Percentiles rank a stretch among this genome's conserved stretches.
These are phyloP conservation scores for Leishmania braziliensis DNA, from an alignment of 208 protist genomes.

Conservation along the genomic window DNA sequence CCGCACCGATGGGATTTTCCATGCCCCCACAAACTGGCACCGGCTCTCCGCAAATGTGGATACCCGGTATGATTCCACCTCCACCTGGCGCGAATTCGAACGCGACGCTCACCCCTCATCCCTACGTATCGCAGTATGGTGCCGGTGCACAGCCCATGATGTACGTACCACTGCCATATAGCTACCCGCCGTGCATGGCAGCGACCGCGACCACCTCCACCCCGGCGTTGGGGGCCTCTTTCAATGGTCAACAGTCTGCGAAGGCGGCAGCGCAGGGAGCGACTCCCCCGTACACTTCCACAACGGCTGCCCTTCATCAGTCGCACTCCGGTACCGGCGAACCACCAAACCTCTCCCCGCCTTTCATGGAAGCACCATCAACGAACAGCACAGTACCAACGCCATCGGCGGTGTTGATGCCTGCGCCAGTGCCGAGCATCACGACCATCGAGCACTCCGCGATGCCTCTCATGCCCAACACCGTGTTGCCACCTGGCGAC, in stretches of 20 bases:
- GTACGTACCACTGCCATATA: slow-evolving; percentile 40
- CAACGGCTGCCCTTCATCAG: slow-evolving; percentile 1
- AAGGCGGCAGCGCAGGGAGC: slow-evolving; percentile 23
- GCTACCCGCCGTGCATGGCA: slow-evolving; percentile 37
- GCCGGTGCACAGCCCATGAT: slow-evolving; percentile 27
- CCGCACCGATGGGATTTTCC: slow-evolving; percentile 23
- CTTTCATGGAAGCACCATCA: slow-evolving; percentile 15
- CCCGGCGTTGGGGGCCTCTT: slow-evolving; percentile 15
- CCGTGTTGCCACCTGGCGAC: slow-evolving; percentile 44
- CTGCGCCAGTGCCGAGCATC: neutral
- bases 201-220: slow-evolving; percentile 18
- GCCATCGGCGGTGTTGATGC: slow-evolving; percentile 2
- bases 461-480: slow-evolving; percentile 52
- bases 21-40: slow-evolving; percentile 8
- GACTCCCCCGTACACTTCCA: slow-evolving; percentile 20
- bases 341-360: slow-evolving; percentile 9
- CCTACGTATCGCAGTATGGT: slow-evolving; percentile 24
- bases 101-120: slow-evolving; percentile 9
- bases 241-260: slow-evolving; percentile 4
- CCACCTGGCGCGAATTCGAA: slow-evolving; percentile 8
- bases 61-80: slow-evolving; percentile 28
- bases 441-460: slow-evolving; percentile 37
- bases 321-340: slow-evolving; percentile 9
- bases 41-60: slow-evolving; percentile 28
- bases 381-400: slow-evolving; percentile 7